Percentiles rank a stretch among this genome's conserved stretches.
phyloP scores from a whole-genome alignment of 371 early-diverging fungal species.

The Mortierella sp. region DNA sequence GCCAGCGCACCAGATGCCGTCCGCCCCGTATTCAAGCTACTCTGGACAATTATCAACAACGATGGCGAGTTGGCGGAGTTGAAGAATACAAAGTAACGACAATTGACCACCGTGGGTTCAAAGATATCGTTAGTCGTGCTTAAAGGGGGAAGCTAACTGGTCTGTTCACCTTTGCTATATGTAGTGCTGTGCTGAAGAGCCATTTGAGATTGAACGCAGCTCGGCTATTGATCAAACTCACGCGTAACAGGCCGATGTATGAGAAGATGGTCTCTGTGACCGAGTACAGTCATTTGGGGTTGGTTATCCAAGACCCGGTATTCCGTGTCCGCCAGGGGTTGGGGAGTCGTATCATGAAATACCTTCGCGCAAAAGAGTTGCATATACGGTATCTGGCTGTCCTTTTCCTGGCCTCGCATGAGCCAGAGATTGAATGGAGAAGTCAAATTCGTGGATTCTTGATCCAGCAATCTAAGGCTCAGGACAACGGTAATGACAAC shows the following conservation, averaged over 20 bases:
- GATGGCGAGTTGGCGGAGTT: constrained; percentile 66
- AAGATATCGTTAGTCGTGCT: neutral
- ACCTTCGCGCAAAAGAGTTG: constrained; percentile 67
- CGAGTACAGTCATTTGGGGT: constrained; percentile 68
- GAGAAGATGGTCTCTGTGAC: constrained; percentile 62
- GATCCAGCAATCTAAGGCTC: constrained; percentile 55
- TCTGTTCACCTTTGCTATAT: neutral
- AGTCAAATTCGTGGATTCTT: constrained; percentile 62
- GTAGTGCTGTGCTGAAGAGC: constrained; percentile 52
- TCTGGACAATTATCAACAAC: constrained; percentile 64
- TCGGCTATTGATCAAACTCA: constrained; percentile 73
- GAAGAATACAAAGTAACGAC: constrained; percentile 50
- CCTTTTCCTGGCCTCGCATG: constrained; percentile 86
- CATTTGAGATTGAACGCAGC: constrained; percentile 79
- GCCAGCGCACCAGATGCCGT: constrained; percentile 52
- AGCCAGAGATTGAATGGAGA: constrained; percentile 78
- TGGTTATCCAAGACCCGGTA: constrained; percentile 78
- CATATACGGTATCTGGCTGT: constrained; percentile 76
- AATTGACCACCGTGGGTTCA: neutral
- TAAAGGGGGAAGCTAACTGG: neutral
- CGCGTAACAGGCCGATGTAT: constrained; percentile 58
- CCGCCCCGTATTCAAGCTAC: constrained; percentile 65
- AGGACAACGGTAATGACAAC: constrained; percentile 35
- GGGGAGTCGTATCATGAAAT: constrained; percentile 75
- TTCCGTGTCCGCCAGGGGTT: constrained; percentile 85